Evolutionary conservation across 257 asterid species (phyloP).

Genomic region (Solanum pinnatisectum): DNA sequence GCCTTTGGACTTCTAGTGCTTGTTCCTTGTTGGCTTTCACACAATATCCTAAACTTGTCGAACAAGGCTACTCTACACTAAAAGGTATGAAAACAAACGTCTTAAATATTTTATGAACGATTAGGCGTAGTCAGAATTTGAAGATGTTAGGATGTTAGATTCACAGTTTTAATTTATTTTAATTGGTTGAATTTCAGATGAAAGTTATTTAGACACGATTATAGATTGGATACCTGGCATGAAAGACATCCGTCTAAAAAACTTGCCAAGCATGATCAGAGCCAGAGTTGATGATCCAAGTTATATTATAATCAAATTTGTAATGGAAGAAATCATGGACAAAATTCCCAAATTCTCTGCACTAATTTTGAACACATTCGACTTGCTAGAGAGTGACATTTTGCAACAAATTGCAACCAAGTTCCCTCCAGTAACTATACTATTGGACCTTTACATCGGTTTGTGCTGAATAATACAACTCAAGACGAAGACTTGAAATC

Average conservation of each 20-base stretch:
- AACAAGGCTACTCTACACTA: conserved; percentile 7
- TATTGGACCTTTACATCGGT: conserved; percentile 9
- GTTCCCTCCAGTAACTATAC: conserved; percentile 5
- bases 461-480: neutral
- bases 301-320: neutral
- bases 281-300: conserved; percentile 9
- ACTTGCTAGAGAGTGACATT: conserved; percentile 11
- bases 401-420: neutral
- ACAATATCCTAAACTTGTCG: conserved; percentile 5
- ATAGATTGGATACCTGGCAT: conserved; percentile 23
- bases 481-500: neutral
- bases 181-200: conserved; percentile 1
- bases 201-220: conserved; percentile 2
- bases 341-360: conserved; percentile 14
- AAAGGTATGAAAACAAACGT: conserved; percentile 1
- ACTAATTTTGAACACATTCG: conserved; percentile 14
- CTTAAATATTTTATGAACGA: neutral
- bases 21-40: conserved; percentile 5
- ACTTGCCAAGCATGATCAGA: conserved; percentile 20
- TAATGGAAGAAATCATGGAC: conserved; percentile 2
- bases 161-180: no score
- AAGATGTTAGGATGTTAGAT: neutral
- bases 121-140: neutral
- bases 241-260: conserved; percentile 12
- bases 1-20: conserved; percentile 15